Evolutionary conservation across 352 stramenopile species (phyloP), one percentile per base, ranked within the genome.

Genomic region (Phytophthora constricta): DNA sequence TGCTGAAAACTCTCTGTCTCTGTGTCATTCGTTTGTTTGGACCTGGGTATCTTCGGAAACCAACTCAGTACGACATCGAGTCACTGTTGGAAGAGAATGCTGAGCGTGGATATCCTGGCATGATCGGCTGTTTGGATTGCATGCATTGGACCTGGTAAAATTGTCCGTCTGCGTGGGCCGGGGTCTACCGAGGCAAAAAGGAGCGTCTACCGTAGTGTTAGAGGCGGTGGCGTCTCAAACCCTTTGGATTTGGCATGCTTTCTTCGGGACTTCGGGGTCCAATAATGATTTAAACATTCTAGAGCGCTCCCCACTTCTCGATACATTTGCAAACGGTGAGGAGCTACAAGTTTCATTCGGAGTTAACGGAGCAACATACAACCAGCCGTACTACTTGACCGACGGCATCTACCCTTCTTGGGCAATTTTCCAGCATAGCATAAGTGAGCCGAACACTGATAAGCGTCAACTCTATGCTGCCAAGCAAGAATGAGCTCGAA

Each of bases 121-220:
- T 52, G 46, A 39, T 52, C 5, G 22, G 46, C 7, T 37, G 25
- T 13, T 28, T 52, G 11, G 46, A 52, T 20, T n/a, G 46, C 17
- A 52, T 52, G 46, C 46, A 52, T 20, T 52, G 23, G 25, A 22
- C 8, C 8, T 52, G 46, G 46, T n/a, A 52, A 52, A 52, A 52
- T n/a, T 52, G 46, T 37, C 25, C 46, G 8, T 37, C 46, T n/a
- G 46, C 46, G 3, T 37, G 46, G 11, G 8, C 10, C 3, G 23
- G 25, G 8, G 23, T 22, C 3, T 52, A 20, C 16, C 10, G 28
- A n/a, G 46, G 20, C 26, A 52, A 52, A 52, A n/a, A 52, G 34
- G 14, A 37, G 19, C 8, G 25, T 52, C 46, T 7, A 39, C 16
- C 4, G 22, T 52, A 22, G 34, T 52, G 20, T 31, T 52, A 10